phyloP scores from a whole-genome alignment of 139 green algal species.

The Chlamydomonas incerta region DNA sequence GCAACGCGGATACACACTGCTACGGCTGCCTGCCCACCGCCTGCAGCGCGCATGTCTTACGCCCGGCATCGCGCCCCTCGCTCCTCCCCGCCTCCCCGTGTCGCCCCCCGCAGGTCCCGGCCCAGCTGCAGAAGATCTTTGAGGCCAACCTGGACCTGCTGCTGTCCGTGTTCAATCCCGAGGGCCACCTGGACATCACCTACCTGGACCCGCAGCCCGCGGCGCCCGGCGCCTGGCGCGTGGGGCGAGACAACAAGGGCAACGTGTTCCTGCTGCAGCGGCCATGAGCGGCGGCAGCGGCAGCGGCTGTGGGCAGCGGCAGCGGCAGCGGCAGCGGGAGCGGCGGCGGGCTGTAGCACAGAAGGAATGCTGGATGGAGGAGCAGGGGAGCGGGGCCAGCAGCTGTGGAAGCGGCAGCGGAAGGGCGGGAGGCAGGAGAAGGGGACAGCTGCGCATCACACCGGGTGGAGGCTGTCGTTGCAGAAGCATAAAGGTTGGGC shows the following conservation, averaged over 20 bases:
- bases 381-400: too few relatives aligned
- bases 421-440: too few relatives aligned
- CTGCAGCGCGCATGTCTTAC: background rate
- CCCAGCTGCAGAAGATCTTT: conserved; percentile 80
- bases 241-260: conserved; percentile 82
- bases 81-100: background rate
- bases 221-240: conserved; percentile 7
- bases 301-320: too few relatives aligned
- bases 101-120: conserved; percentile 56
- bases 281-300: background rate
- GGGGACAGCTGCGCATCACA: too few relatives aligned
- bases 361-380: too few relatives aligned
- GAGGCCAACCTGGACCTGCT: conserved; percentile 84
- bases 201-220: conserved; percentile 75
- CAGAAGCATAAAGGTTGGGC: too few relatives aligned
- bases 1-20: too few relatives aligned
- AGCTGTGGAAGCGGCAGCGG: too few relatives aligned
- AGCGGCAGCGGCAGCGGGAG: too few relatives aligned
- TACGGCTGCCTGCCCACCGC: too few relatives aligned
- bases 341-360: too few relatives aligned
- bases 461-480: too few relatives aligned
- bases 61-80: background rate
- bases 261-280: conserved; percentile 75
- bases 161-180: conserved; percentile 91
- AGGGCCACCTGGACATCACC: conserved; percentile 90